Evolutionary conservation across 345 rosid species (phyloP), one percentile per base, ranked within the genome.

Genomic region (Hypericum perforatum): DNA sequence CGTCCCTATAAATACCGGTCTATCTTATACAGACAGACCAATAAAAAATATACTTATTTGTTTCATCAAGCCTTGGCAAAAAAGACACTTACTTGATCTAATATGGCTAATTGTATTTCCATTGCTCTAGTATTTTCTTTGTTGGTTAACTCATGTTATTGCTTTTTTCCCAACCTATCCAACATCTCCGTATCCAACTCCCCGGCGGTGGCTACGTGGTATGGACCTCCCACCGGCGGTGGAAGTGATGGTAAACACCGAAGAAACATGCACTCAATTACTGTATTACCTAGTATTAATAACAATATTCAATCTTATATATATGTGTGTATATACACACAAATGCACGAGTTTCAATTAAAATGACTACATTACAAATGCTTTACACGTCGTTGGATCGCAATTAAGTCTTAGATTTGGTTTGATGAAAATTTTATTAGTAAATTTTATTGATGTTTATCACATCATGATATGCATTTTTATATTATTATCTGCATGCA

Each of bases 131-230:
- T 41, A 14, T 2, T 58, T 16, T 32, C 57, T 8, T 11, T 54
- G 16, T 12, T 50, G 5, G 32, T 22, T 4, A 57, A 38, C 59
- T 29, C 55, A 7, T 61, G 74, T 64, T 47, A 62, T 64, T 67
- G 71, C 70, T 72, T 72, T 59, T 41, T 54, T 52, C 76, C 74
- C 45, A 79, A 69, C 32, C 65, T 44, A 8, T 56, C 72, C 60
- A 70, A 72, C 52, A 7, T 56, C 49, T 63, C 74, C 11, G 46
- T 5, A 57, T 16, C 37, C 38, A 0, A 11, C 44, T 69, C 71
- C n/a, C 37, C 37, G 5, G 86, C 76, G 3, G 76, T 70, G 3
- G 82, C 78, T 6, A 85, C 86, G 3, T 85, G 84, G 89, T 85
- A 78, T 8, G 86, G 94, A 7, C 62, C 63, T 46, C 66, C 84